Percentiles rank a stretch among this genome's conserved stretches.
Conservation (phyloP, 169 alveolate species). For the Cryptosporidium ubiquitum region DNA sequence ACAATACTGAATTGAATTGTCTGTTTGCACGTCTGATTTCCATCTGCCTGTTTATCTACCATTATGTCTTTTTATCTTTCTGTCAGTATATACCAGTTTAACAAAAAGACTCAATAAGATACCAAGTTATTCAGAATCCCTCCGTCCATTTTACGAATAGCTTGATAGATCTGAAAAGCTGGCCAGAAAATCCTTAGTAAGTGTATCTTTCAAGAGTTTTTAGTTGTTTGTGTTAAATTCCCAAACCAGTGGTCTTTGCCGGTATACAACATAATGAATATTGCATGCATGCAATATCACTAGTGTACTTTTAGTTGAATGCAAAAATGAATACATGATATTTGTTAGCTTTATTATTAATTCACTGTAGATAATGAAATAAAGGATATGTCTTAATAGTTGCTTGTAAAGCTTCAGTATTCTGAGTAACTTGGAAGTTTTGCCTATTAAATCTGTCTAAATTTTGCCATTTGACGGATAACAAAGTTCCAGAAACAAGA, state of each 20-base stretch:
- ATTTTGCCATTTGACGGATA: conserved; percentile 38
- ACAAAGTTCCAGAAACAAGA: conserved; percentile 43
- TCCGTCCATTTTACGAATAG: too few species aligned
- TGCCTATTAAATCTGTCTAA: background rate
- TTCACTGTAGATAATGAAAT: conserved; percentile 39
- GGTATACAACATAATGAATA: background rate
- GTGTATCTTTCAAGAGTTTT: too few species aligned
- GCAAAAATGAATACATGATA: too few species aligned
- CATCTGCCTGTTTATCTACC: too few species aligned
- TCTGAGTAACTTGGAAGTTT: background rate
- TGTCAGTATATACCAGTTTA: too few species aligned
- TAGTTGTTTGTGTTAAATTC: too few species aligned
- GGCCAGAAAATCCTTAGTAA: background rate
- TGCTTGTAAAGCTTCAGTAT: background rate
- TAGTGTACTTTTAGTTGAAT: background rate
- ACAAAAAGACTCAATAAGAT: background rate
- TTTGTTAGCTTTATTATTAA: too few species aligned
- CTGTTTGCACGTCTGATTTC: too few species aligned
- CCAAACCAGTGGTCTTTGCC: background rate
- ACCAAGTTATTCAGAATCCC: background rate
- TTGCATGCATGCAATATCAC: background rate
- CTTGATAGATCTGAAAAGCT: background rate
- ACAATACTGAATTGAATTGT: too few species aligned
- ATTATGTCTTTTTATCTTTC: too few species aligned
- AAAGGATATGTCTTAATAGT: conserved; percentile 57